phyloP scores from a whole-genome alignment of 2,329 filamentous ascomycete genomes.

The Dactylonectria estremocensis region DNA sequence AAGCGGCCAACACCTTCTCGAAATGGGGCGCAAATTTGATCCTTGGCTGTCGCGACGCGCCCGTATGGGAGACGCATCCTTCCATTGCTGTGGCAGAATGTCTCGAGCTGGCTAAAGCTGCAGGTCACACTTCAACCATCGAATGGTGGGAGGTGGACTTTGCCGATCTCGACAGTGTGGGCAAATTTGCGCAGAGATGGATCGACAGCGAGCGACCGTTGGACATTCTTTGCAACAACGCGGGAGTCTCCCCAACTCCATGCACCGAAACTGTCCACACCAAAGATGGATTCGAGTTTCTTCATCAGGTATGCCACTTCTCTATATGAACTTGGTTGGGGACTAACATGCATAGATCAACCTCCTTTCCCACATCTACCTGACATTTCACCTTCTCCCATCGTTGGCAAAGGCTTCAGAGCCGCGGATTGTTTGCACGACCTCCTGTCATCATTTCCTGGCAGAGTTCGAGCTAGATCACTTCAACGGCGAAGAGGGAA shows the following conservation, averaged over 20 bases:
- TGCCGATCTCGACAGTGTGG: constrained; percentile 8
- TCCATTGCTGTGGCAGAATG: constrained; percentile 10
- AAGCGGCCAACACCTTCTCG: constrained; percentile 19
- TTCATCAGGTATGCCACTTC: constrained; percentile 1
- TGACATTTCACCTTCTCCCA: constrained; percentile 16
- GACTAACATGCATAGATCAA: constrained; percentile 10
- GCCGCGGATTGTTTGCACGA: constrained; percentile 15
- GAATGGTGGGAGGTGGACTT: constrained; percentile 25
- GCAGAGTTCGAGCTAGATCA: constrained; percentile 9
- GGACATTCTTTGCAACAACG: constrained; percentile 20
- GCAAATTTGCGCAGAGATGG: constrained; percentile 3
- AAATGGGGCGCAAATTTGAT: constrained; percentile 18
- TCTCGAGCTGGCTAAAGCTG: not conserved
- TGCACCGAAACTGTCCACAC: not conserved
- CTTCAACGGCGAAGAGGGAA: not conserved
- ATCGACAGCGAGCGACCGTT: not conserved
- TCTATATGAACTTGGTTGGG: not conserved
- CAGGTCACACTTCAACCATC: constrained; percentile 16
- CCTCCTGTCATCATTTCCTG: constrained; percentile 9
- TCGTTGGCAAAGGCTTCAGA: constrained; percentile 1
- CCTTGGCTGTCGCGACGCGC: constrained; percentile 21
- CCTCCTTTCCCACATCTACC: constrained; percentile 15
- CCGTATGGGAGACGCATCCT: constrained; percentile 15
- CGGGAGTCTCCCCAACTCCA: not conserved
- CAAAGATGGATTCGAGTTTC: constrained; percentile 12